Evolutionary conservation across 371 early-diverging fungal species (phyloP), one percentile per base, ranked within the genome.

Genomic region (Mucor piriformis): DNA sequence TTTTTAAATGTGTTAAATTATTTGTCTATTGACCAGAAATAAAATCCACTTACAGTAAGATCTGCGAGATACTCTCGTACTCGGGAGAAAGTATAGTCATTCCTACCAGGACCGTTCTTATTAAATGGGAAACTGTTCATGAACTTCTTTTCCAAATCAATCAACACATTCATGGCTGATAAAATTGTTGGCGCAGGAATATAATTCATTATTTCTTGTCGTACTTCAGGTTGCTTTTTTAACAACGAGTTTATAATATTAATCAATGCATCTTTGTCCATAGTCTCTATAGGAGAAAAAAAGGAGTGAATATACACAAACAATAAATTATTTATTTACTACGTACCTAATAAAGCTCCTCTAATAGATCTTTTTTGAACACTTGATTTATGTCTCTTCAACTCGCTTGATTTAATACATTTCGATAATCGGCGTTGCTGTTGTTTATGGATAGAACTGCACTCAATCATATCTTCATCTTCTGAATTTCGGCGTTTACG

Each of bases 31-130:
- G 33, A 32, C 38, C 21, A 13, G 11, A 50, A 6, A 15, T 15
- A 21, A 21, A 32, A 13, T 16, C 10, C 15, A 67, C 73, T 58
- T 83, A 85, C 86, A 49, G 81, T 79, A 33, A 93, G 74, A 24
- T 94, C 94, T 3, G 77, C 66, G 20, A 96, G 73, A 13, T 81
- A 78, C 32, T 90, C 89, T 60, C 88, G 79, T 42, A 95, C 92
- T 62, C 98, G 82, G 66, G 92, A 89, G 72, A 88, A 96, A 11
- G 94, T 85, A 74, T 97, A 97, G 68, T 92, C 92, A 66, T 93
- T 91, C 50, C 84, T 77, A 18, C 84, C 84, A 15, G 90, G 88
- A 6, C 95, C 96, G 56, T 84, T 74, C 52, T 88, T 88, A 50
- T 83, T 86, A 77, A 93, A 97, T 0, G 96, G 96, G 64, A 94